Evolutionary conservation across 2,329 filamentous ascomycete genomes (phyloP).

Genomic region (Aplosporella prunicola): DNA sequence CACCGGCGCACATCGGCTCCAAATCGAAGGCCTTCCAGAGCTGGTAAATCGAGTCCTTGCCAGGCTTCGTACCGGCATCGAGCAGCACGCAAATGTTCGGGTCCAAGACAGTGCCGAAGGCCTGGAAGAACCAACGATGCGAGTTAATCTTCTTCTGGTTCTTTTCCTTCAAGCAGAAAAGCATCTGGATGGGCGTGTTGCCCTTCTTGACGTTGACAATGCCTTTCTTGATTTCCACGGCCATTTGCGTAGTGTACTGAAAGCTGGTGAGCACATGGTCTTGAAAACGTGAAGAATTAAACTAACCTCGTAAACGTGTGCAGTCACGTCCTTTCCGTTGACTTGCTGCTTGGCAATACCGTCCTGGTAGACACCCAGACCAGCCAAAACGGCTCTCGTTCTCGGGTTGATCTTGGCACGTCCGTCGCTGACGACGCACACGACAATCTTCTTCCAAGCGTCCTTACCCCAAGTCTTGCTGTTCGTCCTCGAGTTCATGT

Average conservation of each 20-base stretch:
- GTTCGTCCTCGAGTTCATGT: conserved; percentile 87
- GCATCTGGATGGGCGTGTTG: conserved; percentile 83
- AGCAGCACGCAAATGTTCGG: conserved; percentile 95
- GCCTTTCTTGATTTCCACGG: conserved; percentile 80
- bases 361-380: conserved; percentile 94
- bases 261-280: neutral
- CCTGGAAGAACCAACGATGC: conserved; percentile 97
- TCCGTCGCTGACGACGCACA: conserved; percentile 93
- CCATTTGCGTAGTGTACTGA: conserved; percentile 73
- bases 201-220: conserved; percentile 76
- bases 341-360: conserved; percentile 98
- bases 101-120: conserved; percentile 83
- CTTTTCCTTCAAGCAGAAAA: conserved; percentile 98
- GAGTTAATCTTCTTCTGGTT: conserved; percentile 99
- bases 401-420: conserved; percentile 93
- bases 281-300: neutral
- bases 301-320: conserved; percentile 73
- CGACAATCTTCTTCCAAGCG: conserved; percentile 99
- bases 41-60: conserved; percentile 90
- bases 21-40: conserved; percentile 98
- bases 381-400: conserved; percentile 80
- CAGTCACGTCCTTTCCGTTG: conserved; percentile 90
- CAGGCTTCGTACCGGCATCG: conserved; percentile 91
- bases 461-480: conserved; percentile 98
- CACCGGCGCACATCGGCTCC: conserved; percentile 93